A percentile compares a stretch with the other conserved stretches of the same genome.
These are phyloP conservation scores for Retiboletus flavoniger DNA, from an alignment of 1,284 basidiomycete genomes.

Conservation along the genomic window DNA sequence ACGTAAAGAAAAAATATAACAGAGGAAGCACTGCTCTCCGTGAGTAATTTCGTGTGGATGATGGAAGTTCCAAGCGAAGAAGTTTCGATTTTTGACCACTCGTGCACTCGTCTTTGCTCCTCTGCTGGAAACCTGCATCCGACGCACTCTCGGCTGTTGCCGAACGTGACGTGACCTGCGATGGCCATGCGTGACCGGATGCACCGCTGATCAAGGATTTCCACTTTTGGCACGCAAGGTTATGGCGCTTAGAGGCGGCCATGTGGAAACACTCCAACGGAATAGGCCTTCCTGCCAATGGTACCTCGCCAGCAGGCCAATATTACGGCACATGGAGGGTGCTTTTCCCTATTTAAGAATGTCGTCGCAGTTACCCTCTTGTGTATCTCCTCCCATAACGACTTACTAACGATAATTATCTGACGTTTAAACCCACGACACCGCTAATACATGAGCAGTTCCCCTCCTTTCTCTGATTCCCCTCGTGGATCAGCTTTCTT, in stretches of 20 bases:
- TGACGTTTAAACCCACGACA: constrained; percentile 5
- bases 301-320: background rate
- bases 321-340: constrained; percentile 23
- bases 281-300: background rate
- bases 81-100: constrained; percentile 26
- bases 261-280: background rate
- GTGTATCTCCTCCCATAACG: background rate
- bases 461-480: constrained; percentile 21
- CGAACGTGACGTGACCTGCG: constrained; percentile 24
- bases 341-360: constrained; percentile 15
- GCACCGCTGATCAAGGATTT: constrained; percentile 20
- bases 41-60: constrained; percentile 22
- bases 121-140: constrained; percentile 22
- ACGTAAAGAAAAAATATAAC: constrained; percentile 8
- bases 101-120: constrained; percentile 20
- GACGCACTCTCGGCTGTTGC: constrained; percentile 25
- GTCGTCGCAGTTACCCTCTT: background rate
- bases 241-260: background rate
- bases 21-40: background rate
- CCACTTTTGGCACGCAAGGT: constrained; percentile 23
- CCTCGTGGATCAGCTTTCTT: constrained; percentile 12
- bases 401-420: constrained; percentile 7
- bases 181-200: constrained; percentile 19
- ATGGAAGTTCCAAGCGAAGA: constrained; percentile 37
- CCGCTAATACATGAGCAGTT: constrained; percentile 23